These are phyloP conservation scores for Ogataea salicorniae DNA, from an alignment of 805 yeast species.

Conservation along the genomic window DNA sequence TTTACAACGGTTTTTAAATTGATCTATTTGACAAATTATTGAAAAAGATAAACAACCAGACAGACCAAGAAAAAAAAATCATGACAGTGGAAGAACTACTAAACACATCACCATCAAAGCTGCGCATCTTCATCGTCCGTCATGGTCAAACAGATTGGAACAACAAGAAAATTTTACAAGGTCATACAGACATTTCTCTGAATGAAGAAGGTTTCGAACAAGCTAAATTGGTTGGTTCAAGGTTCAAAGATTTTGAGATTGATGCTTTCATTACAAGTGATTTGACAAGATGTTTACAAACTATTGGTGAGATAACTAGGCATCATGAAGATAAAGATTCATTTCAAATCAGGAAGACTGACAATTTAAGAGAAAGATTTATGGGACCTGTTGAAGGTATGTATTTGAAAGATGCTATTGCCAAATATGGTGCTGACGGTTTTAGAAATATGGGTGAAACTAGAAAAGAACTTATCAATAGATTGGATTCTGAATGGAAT, in stretches of 20 bases:
- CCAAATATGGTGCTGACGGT: conserved; percentile 43
- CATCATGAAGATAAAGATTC: conserved; percentile 12
- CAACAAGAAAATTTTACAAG: conserved; percentile 64
- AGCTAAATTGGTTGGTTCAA: conserved; percentile 48
- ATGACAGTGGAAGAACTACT: conserved; percentile 18
- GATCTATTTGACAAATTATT: not conserved
- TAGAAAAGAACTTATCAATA: conserved; percentile 36
- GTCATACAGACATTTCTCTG: conserved; percentile 63
- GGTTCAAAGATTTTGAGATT: conserved; percentile 34
- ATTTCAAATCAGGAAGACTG: conserved; percentile 29
- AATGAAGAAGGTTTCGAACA: conserved; percentile 60
- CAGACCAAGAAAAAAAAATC: not conserved
- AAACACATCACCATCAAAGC: conserved; percentile 13
- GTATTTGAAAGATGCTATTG: conserved; percentile 59
- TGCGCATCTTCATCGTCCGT: conserved; percentile 55
- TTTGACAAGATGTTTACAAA: conserved; percentile 55
- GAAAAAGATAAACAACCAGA: not conserved
- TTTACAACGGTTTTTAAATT: too few relatives aligned
- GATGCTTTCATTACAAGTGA: conserved; percentile 51
- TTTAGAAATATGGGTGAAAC: conserved; percentile 67
- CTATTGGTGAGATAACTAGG: conserved; percentile 41
- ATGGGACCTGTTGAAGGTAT: conserved; percentile 83
- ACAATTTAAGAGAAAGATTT: conserved; percentile 58
- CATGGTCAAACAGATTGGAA: conserved; percentile 86
- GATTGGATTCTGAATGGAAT: conserved; percentile 47